Base-by-base conservation (phyloP, 2,329 filamentous ascomycete genomes). In the Aspergillus fructus region DNA sequence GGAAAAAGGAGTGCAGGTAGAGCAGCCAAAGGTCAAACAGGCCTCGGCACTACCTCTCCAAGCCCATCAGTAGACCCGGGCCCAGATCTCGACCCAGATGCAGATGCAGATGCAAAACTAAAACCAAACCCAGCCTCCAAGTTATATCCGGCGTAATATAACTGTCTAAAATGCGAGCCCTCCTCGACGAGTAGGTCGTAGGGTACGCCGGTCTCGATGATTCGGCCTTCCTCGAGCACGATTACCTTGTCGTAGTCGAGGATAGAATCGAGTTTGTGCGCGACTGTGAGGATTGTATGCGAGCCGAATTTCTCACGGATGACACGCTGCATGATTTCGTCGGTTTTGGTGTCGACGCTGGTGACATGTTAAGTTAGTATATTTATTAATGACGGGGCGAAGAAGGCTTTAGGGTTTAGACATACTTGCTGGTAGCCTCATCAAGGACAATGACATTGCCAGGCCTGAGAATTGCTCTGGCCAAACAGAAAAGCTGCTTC, bases 401-500 rank as follows among this genome's bases (percentile, higher is more conserved):
- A 9, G 11, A 45, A 45, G 42, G 12, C 15, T 3, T 5, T 19
- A 21, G 21, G 15, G 9, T 4, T 15, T 9, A 30, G 15, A 54
- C 52, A 24, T 58, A 62, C 60, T 59, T 61, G 60, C 59, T 62
- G 17, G 58, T 62, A 11, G 59, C 76, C 63, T 80, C 78, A 56
- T 80, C 78, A 19, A 80, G 69, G 34, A 80, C 71, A 12, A 80
- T 68, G 53, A 79, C 72, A 23, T 72, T 76, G 49, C 74, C 73
- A 8, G 71, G 67, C 8, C 80, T 72, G 7, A 89, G 68, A 17
- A 88, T 76, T 0, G 84, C 86, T 0, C 85, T 72, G 0, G 83
- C 85, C 1, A 89, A 77, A 60, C 81, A 85, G 62, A 89, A 86
- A 0, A 89, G 76, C 64, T 89, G 86, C 45, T 80, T 80, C 68